Evolutionary conservation across 441 rosid species (phyloP).

Genomic region (Syzygium syzygioides): DNA sequence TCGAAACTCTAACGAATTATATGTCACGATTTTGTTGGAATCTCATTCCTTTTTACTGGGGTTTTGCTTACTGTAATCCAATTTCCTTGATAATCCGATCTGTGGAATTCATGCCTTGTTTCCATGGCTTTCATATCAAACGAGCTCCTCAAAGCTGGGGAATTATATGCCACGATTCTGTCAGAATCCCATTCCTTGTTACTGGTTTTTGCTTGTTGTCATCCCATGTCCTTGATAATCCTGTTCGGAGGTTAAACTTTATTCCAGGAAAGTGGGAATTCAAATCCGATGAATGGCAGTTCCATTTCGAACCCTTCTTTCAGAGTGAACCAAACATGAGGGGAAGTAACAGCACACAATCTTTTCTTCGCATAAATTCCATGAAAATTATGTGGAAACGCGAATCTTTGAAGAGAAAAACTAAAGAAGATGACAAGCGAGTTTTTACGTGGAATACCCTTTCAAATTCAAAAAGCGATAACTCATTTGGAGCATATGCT

Average conservation of each 20-base stretch:
- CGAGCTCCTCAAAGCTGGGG: neutral
- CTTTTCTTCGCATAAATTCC: neutral
- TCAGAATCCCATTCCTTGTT: neutral
- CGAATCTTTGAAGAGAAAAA: no score
- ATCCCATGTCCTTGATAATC: neutral
- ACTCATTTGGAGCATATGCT: neutral
- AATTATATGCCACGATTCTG: neutral
- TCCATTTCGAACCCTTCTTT: neutral
- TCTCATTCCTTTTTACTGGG: neutral
- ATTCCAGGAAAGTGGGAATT: neutral
- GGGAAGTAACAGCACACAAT: neutral
- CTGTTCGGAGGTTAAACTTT: neutral
- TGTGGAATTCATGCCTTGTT: no score
- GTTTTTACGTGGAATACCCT: accelerated
- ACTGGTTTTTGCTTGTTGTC: neutral
- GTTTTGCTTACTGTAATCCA: neutral
- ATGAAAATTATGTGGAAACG: neutral
- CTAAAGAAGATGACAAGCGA: no score
- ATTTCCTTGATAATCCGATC: neutral
- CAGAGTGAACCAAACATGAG: neutral
- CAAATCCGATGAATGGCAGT: neutral
- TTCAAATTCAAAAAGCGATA: no score
- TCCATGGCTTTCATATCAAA: neutral
- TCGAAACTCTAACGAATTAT: neutral
- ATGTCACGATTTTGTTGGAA: neutral